Conservation (phyloP, 2,329 filamentous ascomycete species). For the Neonectria sp. region DNA sequence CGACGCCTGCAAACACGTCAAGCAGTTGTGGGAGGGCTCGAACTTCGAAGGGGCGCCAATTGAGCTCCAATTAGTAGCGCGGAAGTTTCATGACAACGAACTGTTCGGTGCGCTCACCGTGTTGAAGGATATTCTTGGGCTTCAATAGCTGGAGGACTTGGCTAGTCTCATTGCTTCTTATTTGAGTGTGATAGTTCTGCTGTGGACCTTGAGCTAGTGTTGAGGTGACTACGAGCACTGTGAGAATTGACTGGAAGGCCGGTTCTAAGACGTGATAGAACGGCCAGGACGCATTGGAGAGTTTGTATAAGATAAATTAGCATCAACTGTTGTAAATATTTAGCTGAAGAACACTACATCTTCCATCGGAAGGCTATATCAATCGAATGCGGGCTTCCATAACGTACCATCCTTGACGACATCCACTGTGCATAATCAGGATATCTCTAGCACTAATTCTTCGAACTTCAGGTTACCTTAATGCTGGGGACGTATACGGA, state of each 20-base stretch:
- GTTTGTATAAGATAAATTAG: no score
- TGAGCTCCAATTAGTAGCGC: slow-evolving; percentile 52
- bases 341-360: no score
- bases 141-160: slow-evolving; percentile 14
- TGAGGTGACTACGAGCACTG: not conserved
- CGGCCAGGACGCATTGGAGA: no score
- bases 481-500: no score
- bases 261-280: no score
- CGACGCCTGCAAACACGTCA: slow-evolving; percentile 49
- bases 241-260: not conserved
- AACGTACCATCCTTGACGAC: no score
- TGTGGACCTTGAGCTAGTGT: not conserved
- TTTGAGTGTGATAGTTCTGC: not conserved
- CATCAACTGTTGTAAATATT: no score
- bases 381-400: no score
- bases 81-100: slow-evolving; percentile 53
- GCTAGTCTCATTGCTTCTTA: not conserved
- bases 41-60: slow-evolving; percentile 54
- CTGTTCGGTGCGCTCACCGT: slow-evolving; percentile 49
- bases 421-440: no score
- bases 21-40: slow-evolving; percentile 50
- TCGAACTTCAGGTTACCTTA: no score
- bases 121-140: slow-evolving; percentile 33
- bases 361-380: no score
- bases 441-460: no score